Conservation (phyloP, 306 rosid genomes). For the Luffa acutangula region DNA sequence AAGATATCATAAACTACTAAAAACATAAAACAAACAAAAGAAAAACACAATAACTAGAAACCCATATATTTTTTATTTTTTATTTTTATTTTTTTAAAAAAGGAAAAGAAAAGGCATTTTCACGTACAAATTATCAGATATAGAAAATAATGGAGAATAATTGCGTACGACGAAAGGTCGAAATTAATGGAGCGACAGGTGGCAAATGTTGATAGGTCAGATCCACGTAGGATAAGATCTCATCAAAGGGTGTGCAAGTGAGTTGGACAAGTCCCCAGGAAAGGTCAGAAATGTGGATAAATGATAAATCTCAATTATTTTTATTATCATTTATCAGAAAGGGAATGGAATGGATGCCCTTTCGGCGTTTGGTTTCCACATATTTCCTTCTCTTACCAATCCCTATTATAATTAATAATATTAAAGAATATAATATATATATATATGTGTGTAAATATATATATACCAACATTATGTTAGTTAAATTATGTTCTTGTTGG, state of each 20-base stretch:
- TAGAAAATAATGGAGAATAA: neutral
- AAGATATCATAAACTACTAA: neutral
- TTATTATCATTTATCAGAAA: neutral
- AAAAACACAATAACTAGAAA: neutral
- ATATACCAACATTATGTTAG: no score
- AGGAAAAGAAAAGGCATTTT: neutral
- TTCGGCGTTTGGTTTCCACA: conserved; percentile 4
- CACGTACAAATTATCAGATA: neutral
- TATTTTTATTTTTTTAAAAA: neutral
- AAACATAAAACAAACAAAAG: neutral
- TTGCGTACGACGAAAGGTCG: neutral
- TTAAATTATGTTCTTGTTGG: no score
- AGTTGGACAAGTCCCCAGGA: neutral
- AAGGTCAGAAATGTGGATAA: neutral
- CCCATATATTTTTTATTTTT: neutral
- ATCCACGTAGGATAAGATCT: neutral
- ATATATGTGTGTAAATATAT: no score
- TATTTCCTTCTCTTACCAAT: neutral
- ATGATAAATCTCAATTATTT: conserved; percentile 1
- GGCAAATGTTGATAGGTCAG: neutral
- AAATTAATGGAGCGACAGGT: neutral
- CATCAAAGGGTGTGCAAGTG: neutral
- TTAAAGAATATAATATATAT: no score
- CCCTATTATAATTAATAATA: neutral
- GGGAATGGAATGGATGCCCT: neutral